Percentiles rank a stretch among this genome's conserved stretches.
Conservation (phyloP, 2,329 filamentous ascomycete genomes). For the Aspergillus ustus region DNA sequence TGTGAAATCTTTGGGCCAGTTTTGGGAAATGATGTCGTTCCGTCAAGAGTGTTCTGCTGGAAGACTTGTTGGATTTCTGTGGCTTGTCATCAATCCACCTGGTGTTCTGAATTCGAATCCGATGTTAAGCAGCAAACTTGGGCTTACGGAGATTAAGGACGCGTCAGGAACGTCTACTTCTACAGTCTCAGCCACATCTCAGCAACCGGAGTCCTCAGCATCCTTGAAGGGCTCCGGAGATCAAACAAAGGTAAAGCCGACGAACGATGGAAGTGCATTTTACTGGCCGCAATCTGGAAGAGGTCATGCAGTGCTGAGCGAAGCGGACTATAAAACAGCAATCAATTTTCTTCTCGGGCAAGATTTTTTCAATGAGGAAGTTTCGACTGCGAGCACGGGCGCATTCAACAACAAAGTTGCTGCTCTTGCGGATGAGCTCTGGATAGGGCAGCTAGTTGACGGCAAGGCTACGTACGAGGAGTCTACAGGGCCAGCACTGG, state of each 20-base stretch:
- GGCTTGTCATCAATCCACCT: conserved; percentile 79
- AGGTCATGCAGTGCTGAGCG: conserved; percentile 42
- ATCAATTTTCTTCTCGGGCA: conserved; percentile 47
- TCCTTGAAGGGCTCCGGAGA: background rate
- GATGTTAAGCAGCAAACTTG: conserved; percentile 33
- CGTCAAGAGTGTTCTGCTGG: conserved; percentile 95
- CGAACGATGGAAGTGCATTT: conserved; percentile 32
- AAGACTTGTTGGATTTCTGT: conserved; percentile 89
- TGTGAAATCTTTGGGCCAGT: conserved; percentile 81
- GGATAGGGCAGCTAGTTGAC: conserved; percentile 41
- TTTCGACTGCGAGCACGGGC: conserved; percentile 45
- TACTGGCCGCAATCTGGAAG: conserved; percentile 40
- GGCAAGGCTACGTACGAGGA: conserved; percentile 33
- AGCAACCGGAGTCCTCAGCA: background rate
- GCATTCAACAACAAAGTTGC: conserved; percentile 48
- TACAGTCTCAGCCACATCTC: background rate
- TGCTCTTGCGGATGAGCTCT: conserved; percentile 41
- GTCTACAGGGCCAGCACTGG: conserved; percentile 13
- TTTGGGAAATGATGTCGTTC: conserved; percentile 99
- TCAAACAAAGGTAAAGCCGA: conserved; percentile 8
- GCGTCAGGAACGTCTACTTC: background rate
- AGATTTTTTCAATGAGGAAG: conserved; percentile 47
- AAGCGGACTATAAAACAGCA: conserved; percentile 46
- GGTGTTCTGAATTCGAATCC: conserved; percentile 43
- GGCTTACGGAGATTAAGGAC: conserved; percentile 16